Base-by-base conservation (phyloP, 2,329 filamentous ascomycete genomes). In the Neopestalotiopsis rosae region DNA sequence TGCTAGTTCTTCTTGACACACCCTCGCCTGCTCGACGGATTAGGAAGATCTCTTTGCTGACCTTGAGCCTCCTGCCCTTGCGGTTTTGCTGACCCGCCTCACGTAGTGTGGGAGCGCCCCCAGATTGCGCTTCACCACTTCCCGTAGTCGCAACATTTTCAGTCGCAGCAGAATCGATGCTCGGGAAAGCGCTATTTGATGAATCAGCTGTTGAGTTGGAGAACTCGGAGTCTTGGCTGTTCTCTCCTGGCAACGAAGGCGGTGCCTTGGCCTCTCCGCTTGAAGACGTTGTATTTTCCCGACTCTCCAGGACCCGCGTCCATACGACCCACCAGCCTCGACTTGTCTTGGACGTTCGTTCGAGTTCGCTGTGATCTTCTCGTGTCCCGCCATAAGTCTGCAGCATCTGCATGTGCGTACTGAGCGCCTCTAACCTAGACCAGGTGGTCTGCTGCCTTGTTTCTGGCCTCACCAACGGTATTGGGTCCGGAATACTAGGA, bases 241-340 rank as follows among this genome's bases (percentile, higher is more conserved):
- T 59, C 7, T 67, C 45, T 9, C 49, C 57, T 13, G 49, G 10
- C 5, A 70, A 24, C 17, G 13, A 61, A 14, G 67, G 56, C 24
- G 66, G 66, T 20, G 57, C 52, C 32, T 40, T 62, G 30, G 13
- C 9, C 10, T 62, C n/a, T 13, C 45, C 49, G 13, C 45, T 56
- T 10, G 38, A 42, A 57, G 58, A 3, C 20, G 68, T n/a, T 63
- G 9, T 7, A 30, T 10, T 17, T 6, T 49, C 61, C 3, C 73
- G 73, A 9, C 71, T 72, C 65, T 76, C 84, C 5, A 86, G 74
- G 28, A 91, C 80, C 30, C 88, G 83, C 62, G 85, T 89, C 90
- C 90, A 92, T 32, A 91, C 89, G 38, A 92, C 83, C 90, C 90
- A 92, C 89, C 90, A 92, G 1, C 89, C 90, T 42, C 89, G 86